Evolutionary conservation across 495 filamentous ascomycete species (phyloP), one percentile per base, ranked within the genome.

Genomic region (Podospora comata): DNA sequence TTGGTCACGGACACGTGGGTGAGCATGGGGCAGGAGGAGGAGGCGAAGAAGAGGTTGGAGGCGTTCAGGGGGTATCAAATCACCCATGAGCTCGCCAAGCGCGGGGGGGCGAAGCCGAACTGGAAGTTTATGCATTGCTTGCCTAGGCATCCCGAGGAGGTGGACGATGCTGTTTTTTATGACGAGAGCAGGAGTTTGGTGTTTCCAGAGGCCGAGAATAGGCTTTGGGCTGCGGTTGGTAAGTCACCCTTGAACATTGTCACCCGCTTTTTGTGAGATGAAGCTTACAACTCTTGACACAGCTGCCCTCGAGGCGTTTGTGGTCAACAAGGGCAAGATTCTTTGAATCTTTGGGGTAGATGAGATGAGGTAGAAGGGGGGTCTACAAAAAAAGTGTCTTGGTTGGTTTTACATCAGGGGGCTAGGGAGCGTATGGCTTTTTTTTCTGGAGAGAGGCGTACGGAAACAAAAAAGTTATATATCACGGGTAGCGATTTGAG

Each of bases 81-180:
- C 71, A 96, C 93, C 3, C 79, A 86, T 15, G 90, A 92, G 60
- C 79, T 99, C 48, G 95, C 92, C 2, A 83, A 89, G 79, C 84
- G 88, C 58, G 95, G 94, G 55, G 92, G 92, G 34, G 95, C 95
- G 15, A 96, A 96, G 76, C 84, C 90, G 39, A 83, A 85, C 67
- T 99, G 95, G 95, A 93, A 91, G 80, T 99, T 98, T 75, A 97
- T 99, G 95, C 95, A 99, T 84, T 99, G 95, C 76, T 79, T 99
- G 63, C 95, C 95, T n/a, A 86, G 95, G 63, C 93, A 99, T 72
- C 87, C 85, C 0, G 94, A 99, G 80, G 95, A 99, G 80, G 95
- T 98, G 9, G 88, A 86, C 65, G 94, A 99, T 76, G 93, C 92
- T 73, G 94, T 99, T 1, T 97, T 98, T 75, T 97, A 98, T 75